Percentiles rank a stretch among this genome's conserved stretches.
Evolutionary conservation across 371 early-diverging fungal genomes (phyloP).

Genomic region (Paraphysoderma sedebokerense): DNA sequence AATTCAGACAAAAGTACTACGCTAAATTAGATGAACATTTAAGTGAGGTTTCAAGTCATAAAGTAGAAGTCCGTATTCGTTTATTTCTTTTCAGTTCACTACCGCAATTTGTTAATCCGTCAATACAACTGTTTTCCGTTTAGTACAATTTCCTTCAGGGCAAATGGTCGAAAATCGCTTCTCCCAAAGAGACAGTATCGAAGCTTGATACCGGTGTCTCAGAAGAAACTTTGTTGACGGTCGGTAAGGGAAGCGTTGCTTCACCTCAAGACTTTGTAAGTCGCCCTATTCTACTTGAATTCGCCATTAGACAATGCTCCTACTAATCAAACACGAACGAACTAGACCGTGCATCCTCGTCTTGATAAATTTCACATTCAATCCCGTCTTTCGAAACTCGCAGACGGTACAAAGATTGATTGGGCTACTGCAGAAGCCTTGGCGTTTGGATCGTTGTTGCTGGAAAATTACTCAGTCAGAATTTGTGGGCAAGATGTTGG

Average conservation of each 20-base stretch:
- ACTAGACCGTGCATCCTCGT: constrained; percentile 69
- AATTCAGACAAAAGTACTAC: constrained; percentile 31
- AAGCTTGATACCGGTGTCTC: constrained; percentile 40
- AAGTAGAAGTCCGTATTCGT: constrained; percentile 17
- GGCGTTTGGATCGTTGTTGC: constrained; percentile 74
- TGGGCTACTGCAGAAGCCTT: constrained; percentile 95
- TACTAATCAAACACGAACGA: constrained; percentile 8
- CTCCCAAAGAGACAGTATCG: constrained; percentile 28
- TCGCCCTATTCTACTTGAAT: too few relatives aligned
- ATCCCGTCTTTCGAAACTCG: constrained; percentile 46
- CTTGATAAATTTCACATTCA: constrained; percentile 77
- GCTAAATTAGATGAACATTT: constrained; percentile 37
- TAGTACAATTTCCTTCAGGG: constrained; percentile 33
- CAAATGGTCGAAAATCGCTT: constrained; percentile 48
- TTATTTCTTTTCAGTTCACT: not conserved
- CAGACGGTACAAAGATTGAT: constrained; percentile 56
- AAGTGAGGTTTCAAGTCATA: constrained; percentile 29
- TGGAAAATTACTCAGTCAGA: constrained; percentile 69
- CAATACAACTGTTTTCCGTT: too few relatives aligned
- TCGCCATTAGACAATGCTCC: constrained; percentile 5
- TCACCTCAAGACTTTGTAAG: constrained; percentile 25
- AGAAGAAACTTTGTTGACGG: constrained; percentile 29
- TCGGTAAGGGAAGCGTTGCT: constrained; percentile 56
- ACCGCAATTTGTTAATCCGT: not conserved
- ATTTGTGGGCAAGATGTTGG: constrained; percentile 96